Evolutionary conservation across 257 asterid genomes (phyloP).

Genomic region (Nicotiana tabacum): DNA sequence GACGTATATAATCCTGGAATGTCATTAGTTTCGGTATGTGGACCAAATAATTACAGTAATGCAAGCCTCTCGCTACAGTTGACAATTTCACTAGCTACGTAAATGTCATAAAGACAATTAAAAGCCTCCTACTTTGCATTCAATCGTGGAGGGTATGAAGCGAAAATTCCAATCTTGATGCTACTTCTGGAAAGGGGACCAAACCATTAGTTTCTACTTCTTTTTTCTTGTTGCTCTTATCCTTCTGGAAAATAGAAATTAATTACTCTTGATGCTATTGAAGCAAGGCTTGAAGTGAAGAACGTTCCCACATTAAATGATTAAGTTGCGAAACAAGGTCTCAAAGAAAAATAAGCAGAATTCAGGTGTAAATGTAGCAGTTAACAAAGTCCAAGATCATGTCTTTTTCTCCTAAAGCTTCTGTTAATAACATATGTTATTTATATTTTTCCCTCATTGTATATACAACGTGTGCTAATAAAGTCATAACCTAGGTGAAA

Average conservation of each 20-base stretch:
- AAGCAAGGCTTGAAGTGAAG: too few relatives aligned
- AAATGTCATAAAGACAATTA: background rate
- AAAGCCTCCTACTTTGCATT: background rate
- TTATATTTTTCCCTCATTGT: background rate
- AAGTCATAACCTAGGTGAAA: slow-evolving; percentile 12
- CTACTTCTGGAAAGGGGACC: too few relatives aligned
- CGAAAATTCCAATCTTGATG: too few relatives aligned
- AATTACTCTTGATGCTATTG: background rate
- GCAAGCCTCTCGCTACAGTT: background rate
- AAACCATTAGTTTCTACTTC: too few relatives aligned
- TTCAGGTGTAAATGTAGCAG: background rate
- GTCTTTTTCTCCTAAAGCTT: background rate
- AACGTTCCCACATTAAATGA: too few relatives aligned
- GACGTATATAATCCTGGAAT: background rate
- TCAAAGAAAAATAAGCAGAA: background rate
- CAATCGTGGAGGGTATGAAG: too few relatives aligned
- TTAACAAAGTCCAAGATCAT: background rate
- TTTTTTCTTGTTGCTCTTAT: background rate
- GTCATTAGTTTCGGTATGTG: background rate
- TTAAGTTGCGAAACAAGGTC: too few relatives aligned
- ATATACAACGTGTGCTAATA: background rate
- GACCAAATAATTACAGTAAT: background rate
- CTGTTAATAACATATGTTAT: background rate
- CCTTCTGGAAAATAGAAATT: background rate
- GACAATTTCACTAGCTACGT: background rate